phyloP scores from a whole-genome alignment of 164 flowering plant species.

The Kalanchoe fedtschenkoi region DNA sequence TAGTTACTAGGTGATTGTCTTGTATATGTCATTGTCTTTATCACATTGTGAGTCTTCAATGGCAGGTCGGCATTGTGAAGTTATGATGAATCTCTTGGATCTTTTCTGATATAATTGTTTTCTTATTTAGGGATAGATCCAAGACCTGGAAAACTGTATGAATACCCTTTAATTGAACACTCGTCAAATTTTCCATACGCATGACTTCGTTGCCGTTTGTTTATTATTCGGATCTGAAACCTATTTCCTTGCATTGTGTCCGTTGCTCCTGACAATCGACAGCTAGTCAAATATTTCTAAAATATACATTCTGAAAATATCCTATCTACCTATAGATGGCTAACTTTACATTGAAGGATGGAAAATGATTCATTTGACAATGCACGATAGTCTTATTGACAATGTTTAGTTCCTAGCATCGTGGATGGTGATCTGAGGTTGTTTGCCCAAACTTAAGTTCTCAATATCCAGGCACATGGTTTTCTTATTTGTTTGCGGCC shows the following conservation, averaged over 20 bases:
- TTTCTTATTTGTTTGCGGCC: neutral
- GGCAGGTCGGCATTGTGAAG: neutral
- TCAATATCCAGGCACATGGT: neutral
- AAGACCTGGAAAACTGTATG: too few relatives aligned
- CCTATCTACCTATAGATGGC: neutral
- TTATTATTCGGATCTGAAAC: too few relatives aligned
- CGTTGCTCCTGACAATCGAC: neutral
- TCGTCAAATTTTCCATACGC: too few relatives aligned
- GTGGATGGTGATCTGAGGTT: neutral
- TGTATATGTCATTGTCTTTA: neutral
- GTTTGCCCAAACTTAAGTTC: neutral
- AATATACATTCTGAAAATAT: neutral
- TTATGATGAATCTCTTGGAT: neutral
- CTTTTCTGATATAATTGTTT: too few relatives aligned
- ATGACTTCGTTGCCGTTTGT: too few relatives aligned
- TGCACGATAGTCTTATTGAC: neutral
- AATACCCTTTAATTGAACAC: too few relatives aligned
- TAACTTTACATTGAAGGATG: neutral
- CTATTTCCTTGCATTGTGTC: too few relatives aligned
- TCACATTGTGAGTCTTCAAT: neutral
- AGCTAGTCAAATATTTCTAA: neutral
- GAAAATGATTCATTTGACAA: neutral
- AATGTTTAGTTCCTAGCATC: neutral
- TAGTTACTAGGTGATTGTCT: too few relatives aligned
- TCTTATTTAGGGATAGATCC: too few relatives aligned